Conservation (phyloP, 805 yeast species). For the Wilhelminamyces savonicus region DNA sequence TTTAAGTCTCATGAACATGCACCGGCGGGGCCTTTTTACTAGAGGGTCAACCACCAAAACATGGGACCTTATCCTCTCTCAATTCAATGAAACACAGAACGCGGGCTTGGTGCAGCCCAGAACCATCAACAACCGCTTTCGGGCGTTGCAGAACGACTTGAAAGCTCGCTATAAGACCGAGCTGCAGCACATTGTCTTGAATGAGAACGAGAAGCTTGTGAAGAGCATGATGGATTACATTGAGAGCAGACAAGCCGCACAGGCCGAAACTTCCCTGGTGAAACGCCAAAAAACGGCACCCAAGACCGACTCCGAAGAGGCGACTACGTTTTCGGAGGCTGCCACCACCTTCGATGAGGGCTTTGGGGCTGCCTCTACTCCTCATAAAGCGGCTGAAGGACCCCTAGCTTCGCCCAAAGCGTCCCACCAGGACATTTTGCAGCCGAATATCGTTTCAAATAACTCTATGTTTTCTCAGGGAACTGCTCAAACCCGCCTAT, state of each 20-base stretch:
- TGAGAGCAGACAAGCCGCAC: neutral
- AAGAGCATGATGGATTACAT: conserved; percentile 10
- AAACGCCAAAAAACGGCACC: conserved; percentile 1
- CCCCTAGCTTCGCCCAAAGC: too few species aligned
- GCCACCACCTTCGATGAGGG: too few species aligned
- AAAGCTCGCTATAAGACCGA: conserved; percentile 5
- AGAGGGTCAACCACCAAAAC: conserved; percentile 21
- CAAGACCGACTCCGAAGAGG: too few species aligned
- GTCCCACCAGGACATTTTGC: too few species aligned
- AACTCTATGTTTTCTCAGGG: too few species aligned
- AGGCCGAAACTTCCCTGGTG: conserved; percentile 1
- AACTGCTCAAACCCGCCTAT: too few species aligned
- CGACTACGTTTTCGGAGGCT: too few species aligned
- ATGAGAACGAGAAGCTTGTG: conserved; percentile 16
- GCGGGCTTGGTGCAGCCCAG: conserved; percentile 16
- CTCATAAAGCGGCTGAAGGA: too few species aligned
- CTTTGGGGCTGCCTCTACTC: too few species aligned
- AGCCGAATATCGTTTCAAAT: too few species aligned
- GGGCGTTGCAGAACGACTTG: conserved; percentile 13
- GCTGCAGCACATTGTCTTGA: conserved; percentile 7
- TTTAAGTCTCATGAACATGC: conserved; percentile 10
- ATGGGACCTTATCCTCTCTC: conserved; percentile 16
- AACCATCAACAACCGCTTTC: conserved; percentile 20
- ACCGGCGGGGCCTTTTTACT: conserved; percentile 17
- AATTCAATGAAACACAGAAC: conserved; percentile 13